These are phyloP conservation scores for Gentiana dahurica DNA, from an alignment of 257 asterid genomes.

Conservation along the genomic window DNA sequence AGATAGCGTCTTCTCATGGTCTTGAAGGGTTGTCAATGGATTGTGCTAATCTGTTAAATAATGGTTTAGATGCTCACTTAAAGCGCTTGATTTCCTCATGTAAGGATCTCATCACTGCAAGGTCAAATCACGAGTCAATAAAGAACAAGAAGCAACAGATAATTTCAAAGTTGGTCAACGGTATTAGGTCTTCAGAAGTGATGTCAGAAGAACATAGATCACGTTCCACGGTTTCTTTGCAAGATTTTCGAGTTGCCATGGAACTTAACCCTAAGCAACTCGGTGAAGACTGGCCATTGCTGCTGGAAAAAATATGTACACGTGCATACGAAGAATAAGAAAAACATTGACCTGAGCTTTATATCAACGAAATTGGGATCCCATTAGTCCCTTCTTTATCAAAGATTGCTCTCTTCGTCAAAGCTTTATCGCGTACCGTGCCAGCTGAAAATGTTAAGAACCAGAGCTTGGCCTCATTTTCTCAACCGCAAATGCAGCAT, in stretches of 20 bases:
- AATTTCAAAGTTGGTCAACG: conserved; percentile 44
- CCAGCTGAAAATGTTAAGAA: conserved; percentile 36
- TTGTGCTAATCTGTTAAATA: conserved; percentile 62
- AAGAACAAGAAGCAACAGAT: conserved; percentile 32
- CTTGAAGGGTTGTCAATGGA: conserved; percentile 66
- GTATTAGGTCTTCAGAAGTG: conserved; percentile 39
- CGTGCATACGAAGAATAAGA: conserved; percentile 49
- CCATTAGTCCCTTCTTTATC: conserved; percentile 36
- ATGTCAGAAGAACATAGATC: conserved; percentile 29
- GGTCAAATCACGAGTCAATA: conserved; percentile 30
- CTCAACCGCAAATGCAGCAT: conserved; percentile 24
- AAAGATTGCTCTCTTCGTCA: conserved; percentile 24
- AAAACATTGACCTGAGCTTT: conserved; percentile 46
- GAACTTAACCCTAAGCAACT: conserved; percentile 73
- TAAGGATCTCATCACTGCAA: conserved; percentile 45
- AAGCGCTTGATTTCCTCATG: conserved; percentile 59
- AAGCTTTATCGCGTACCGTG: conserved; percentile 36
- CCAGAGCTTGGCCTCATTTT: conserved; percentile 34
- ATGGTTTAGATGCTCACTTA: conserved; percentile 63
- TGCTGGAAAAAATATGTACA: conserved; percentile 67
- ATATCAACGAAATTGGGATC: conserved; percentile 13
- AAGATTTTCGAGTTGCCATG: conserved; percentile 80
- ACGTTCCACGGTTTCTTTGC: conserved; percentile 38
- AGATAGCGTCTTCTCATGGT: conserved; percentile 56
- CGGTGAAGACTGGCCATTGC: conserved; percentile 90